phyloP scores from a whole-genome alignment of 1,139 yeast species.

The Lodderomyces orthopsilosis region DNA sequence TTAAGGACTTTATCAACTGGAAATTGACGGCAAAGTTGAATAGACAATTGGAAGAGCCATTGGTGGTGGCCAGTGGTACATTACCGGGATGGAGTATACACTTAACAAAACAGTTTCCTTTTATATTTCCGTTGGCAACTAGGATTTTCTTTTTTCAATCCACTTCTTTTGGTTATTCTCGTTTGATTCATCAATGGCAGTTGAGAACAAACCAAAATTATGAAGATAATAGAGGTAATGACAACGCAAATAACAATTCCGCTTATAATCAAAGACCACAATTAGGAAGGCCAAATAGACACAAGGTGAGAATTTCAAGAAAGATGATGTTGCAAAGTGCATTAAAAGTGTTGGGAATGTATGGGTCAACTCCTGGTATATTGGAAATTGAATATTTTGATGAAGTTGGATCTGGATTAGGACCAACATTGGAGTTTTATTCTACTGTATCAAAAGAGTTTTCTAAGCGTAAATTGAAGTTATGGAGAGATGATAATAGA shows the following conservation, averaged over 20 bases:
- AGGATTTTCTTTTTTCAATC: constrained; percentile 77
- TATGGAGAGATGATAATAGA: constrained; percentile 64
- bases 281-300: constrained; percentile 76
- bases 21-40: constrained; percentile 84
- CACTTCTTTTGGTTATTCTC: constrained; percentile 88
- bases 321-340: constrained; percentile 74
- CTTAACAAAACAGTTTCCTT: constrained; percentile 71
- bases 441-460: constrained; percentile 75
- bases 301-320: constrained; percentile 77
- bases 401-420: constrained; percentile 95
- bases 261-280: constrained; percentile 31
- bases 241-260: constrained; percentile 3
- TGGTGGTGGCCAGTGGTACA: constrained; percentile 83
- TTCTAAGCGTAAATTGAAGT: constrained; percentile 48
- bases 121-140: constrained; percentile 81
- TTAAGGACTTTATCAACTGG: constrained; percentile 63
- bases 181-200: constrained; percentile 82
- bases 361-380: constrained; percentile 78
- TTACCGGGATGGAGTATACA: constrained; percentile 84
- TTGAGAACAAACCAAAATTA: constrained; percentile 45
- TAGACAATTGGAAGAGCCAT: constrained; percentile 85
- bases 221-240: constrained; percentile 17
- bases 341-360: constrained; percentile 68
- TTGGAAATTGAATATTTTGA: constrained; percentile 86
- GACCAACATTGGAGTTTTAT: constrained; percentile 93